phyloP scores from a whole-genome alignment of 441 rosid species.

The Erodium chrysanthum region DNA sequence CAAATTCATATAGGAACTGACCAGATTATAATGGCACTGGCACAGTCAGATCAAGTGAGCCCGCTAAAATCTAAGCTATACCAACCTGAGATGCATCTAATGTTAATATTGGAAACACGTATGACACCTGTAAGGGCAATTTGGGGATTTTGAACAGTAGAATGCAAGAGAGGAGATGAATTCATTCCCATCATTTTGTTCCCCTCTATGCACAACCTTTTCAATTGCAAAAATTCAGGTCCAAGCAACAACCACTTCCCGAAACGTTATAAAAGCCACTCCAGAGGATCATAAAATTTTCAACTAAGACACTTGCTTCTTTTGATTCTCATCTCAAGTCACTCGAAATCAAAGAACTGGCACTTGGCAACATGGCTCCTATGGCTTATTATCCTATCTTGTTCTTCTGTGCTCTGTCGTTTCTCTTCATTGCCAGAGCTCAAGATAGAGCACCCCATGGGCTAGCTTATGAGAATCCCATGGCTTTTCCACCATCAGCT shows the following conservation, averaged over 20 bases:
- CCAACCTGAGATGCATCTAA: slow-evolving; percentile 6
- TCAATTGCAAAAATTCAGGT: slow-evolving; percentile 1
- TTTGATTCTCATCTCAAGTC: not conserved
- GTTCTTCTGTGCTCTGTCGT: slow-evolving; percentile 21
- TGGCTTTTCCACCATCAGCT: slow-evolving; percentile 73
- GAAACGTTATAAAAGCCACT: slow-evolving; percentile 7
- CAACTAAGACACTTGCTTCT: not conserved
- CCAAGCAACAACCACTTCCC: slow-evolving; percentile 7
- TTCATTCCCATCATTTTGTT: slow-evolving; percentile 4
- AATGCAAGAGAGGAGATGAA: not conserved
- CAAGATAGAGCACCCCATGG: slow-evolving; percentile 94
- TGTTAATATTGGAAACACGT: not conserved
- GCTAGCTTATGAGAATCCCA: slow-evolving; percentile 52
- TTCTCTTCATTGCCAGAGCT: slow-evolving; percentile 30
- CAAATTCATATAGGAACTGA: not conserved
- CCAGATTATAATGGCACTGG: not conserved
- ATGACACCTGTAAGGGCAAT: not conserved
- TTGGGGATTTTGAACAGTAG: not conserved
- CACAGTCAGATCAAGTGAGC: not conserved
- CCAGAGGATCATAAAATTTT: slow-evolving; percentile 1
- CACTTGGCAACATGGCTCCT: slow-evolving; percentile 28
- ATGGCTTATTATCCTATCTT: slow-evolving; percentile 18
- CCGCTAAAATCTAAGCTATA: not conserved
- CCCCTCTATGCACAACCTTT: slow-evolving; percentile 9
- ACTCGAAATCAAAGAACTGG: slow-evolving; percentile 4